Base-by-base conservation (phyloP, 2,329 filamentous ascomycete species). In the Fusarium secorum region DNA sequence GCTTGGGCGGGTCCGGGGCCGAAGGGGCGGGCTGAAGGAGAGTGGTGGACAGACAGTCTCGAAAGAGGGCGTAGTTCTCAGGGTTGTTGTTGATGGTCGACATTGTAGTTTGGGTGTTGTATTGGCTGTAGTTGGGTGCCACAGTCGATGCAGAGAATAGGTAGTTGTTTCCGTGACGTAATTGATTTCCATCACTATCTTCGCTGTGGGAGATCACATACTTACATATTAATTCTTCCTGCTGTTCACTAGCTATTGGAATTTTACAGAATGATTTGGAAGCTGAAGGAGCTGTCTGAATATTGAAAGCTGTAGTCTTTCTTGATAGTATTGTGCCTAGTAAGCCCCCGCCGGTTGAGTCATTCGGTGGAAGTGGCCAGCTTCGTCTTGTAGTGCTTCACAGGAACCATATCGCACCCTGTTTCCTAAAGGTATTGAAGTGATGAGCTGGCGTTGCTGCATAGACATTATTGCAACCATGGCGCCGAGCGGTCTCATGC, bases 11-110 rank as follows among this genome's bases (percentile, higher is more conserved):
- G 66, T 83, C 84, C 28, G 79, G 68, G 30, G 82, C 76, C 14
- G 80, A 77, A 8, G 86, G 81, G 17, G 90, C 86, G 65, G 86
- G 88, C 53, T 89, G 87, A 56, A 95, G 87, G 17, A 96, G 83
- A 1, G 89, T 85, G 20, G 88, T 88, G 13, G 92, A 92, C 66
- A 96, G 83, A 76, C 88, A 93, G 75, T 96, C 93, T 58, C 91
- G 86, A 79, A 96, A 94, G 49, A 89, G 83, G 56, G 89, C 87
- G 78, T 80, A 80, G 60, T 81, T 81, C 45, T 75, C 71, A n/a
- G 74, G 58, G 59, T 72, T 73, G 20, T 74, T 70, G 10, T 74
- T 68, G 13, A 54, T 64, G 36, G 52, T 30, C 24, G 74, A 51
- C 74, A 76, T 76, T 60, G 44, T n/a, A 56, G 38, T 14, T 49